phyloP scores from a whole-genome alignment of 352 stramenopile species.

The Pythium insidiosum region DNA sequence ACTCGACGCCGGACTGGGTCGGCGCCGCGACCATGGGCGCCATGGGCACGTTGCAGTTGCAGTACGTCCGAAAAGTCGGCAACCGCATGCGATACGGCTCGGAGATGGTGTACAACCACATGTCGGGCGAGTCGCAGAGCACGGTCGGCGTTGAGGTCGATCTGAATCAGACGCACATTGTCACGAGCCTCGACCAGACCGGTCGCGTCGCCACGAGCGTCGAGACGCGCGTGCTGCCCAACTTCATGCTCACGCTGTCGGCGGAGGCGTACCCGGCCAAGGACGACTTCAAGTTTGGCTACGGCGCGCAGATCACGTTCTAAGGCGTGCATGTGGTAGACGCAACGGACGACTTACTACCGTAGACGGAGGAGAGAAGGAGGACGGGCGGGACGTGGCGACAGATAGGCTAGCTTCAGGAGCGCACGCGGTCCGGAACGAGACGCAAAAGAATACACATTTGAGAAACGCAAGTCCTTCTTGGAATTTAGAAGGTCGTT shows the following conservation, averaged over 20 bases:
- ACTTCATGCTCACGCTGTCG: constrained; percentile 81
- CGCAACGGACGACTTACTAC: too few species aligned
- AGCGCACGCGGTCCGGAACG: too few species aligned
- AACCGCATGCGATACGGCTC: constrained; percentile 76
- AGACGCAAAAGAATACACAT: too few species aligned
- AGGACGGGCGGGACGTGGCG: too few species aligned
- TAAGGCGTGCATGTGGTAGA: too few species aligned
- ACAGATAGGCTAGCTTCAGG: too few species aligned
- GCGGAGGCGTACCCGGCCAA: constrained; percentile 80
- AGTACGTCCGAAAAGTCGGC: constrained; percentile 83
- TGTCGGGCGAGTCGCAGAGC: constrained; percentile 71
- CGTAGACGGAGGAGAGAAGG: too few species aligned
- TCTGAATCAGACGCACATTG: constrained; percentile 76
- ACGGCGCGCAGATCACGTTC: constrained; percentile 85
- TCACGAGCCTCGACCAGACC: constrained; percentile 77
- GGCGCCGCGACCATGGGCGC: constrained; percentile 66
- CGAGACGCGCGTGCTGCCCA: constrained; percentile 77
- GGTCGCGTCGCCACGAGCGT: constrained; percentile 79
- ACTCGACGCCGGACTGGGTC: constrained; percentile 57
- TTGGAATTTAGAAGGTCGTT: too few species aligned
- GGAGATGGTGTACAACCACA: constrained; percentile 84
- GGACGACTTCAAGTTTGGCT: constrained; percentile 89
- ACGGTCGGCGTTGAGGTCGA: constrained; percentile 81
- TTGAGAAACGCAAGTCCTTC: too few species aligned
- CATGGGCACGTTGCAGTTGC: constrained; percentile 78